phyloP scores from a whole-genome alignment of 148 eudicot species.

The Oxyria digyna region DNA sequence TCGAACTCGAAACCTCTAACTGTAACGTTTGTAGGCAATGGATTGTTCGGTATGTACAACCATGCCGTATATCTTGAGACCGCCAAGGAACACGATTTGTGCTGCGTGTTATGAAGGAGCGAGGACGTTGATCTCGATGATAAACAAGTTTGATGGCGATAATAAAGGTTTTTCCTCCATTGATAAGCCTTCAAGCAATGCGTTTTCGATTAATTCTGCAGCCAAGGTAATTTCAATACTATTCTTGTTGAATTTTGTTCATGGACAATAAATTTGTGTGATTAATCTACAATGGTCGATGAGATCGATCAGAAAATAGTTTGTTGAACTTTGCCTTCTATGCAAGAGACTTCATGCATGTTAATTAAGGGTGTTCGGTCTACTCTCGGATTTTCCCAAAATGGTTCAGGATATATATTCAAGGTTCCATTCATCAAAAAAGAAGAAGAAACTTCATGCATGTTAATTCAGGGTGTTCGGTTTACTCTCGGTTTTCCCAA shows the following conservation, averaged over 20 bases:
- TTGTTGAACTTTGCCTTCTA: neutral
- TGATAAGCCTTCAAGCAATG: conserved; percentile 22
- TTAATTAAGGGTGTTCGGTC: too few species aligned
- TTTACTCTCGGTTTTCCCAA: too few species aligned
- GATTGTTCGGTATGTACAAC: conserved; percentile 80
- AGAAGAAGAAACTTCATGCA: too few species aligned
- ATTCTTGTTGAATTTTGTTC: neutral
- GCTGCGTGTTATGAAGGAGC: conserved; percentile 79
- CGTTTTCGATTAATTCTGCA: conserved; percentile 8
- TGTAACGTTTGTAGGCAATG: conserved; percentile 28
- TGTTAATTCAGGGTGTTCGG: too few species aligned
- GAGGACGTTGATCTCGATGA: conserved; percentile 40
- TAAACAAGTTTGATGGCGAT: conserved; percentile 36
- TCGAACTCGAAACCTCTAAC: neutral
- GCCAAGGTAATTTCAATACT: conserved; percentile 31
- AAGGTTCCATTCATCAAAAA: too few species aligned
- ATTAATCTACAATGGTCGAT: neutral
- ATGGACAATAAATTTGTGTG: neutral
- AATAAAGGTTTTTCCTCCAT: conserved; percentile 6
- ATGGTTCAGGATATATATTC: too few species aligned
- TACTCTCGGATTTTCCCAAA: too few species aligned
- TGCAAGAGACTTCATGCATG: neutral
- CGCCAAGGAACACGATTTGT: conserved; percentile 78
- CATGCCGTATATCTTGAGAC: conserved; percentile 63
- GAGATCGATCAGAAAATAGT: neutral